These are phyloP conservation scores for Aaosphaeria arxii DNA, from an alignment of 2,329 filamentous ascomycete genomes.

Conservation along the genomic window DNA sequence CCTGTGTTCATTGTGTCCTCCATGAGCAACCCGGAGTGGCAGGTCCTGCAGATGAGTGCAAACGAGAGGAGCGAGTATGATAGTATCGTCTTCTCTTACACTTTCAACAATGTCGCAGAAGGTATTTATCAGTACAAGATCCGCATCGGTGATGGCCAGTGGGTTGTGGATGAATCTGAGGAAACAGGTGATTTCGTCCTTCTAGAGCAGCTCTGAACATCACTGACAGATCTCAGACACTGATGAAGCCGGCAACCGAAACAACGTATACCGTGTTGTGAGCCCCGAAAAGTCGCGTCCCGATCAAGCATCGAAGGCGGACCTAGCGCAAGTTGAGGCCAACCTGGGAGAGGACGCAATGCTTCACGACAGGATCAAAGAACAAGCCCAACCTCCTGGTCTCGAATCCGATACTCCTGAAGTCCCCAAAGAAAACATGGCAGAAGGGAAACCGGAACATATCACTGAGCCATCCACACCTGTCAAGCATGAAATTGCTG, in stretches of 20 bases:
- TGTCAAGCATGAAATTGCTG: too few relatives aligned
- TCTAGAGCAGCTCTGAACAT: not conserved
- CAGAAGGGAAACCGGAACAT: too few relatives aligned
- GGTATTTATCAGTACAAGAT: constrained; percentile 74
- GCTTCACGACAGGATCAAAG: too few relatives aligned
- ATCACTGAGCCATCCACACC: too few relatives aligned
- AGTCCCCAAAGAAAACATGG: too few relatives aligned
- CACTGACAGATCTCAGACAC: constrained; percentile 28
- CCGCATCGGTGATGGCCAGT: constrained; percentile 62
- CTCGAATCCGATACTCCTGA: too few relatives aligned
- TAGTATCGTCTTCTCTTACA: constrained; percentile 54
- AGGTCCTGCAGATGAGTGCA: constrained; percentile 62
- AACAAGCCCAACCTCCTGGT: too few relatives aligned
- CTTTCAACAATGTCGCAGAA: constrained; percentile 54
- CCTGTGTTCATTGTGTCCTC: constrained; percentile 70
- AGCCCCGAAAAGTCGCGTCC: not conserved
- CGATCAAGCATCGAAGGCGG: not conserved
- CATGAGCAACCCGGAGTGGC: constrained; percentile 66
- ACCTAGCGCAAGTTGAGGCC: too few relatives aligned
- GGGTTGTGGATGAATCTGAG: constrained; percentile 62
- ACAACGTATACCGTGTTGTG: constrained; percentile 48
- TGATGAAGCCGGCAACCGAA: constrained; percentile 52
- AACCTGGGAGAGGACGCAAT: too few relatives aligned
- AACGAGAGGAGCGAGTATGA: constrained; percentile 48
- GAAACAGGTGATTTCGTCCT: constrained; percentile 53